Base-by-base conservation (phyloP, 805 yeast species). In the Candida nanaspora region DNA sequence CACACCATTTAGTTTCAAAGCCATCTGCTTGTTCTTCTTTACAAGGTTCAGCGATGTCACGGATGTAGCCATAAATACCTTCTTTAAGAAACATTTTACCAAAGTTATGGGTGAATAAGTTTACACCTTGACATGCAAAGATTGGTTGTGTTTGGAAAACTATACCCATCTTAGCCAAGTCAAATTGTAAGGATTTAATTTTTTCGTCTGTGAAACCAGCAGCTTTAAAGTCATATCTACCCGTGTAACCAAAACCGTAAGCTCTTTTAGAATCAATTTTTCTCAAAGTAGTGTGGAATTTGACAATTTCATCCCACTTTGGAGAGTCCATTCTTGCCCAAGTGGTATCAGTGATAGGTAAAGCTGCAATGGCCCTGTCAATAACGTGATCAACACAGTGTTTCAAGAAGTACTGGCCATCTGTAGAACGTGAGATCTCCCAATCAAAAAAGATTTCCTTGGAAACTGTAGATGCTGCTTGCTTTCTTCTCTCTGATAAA, bases 271-370 rank as follows among this genome's bases (percentile, higher is more conserved):
- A 80, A 52, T 61, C 70, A 26, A 63, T 53, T 9, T 54, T 61
- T 42, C 74, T 77, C 43, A 78, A 70, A 35, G 55, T 53, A n/a
- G 58, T 51, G 9, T 81, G 76, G 49, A 76, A 70, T 3, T 51
- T 53, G 41, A 57, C 61, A 10, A 82, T 81, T 53, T 74, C 76
- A 30, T 62, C 49, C 38, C 78, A 55, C 46, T 78, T 70, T n/a
- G 84, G 85, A 11, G 70, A 66, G 52, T 76, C 76, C 33, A 83
- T 78, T 52, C 79, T 82, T 19, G 79, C 62, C 85, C 85, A 78
- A 20, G 78, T 55, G 52, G 76, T 55, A 43, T 78, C 84, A 7
- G 82, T 70, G 42, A 73, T 71, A 11, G 82, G 82, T 0, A 81
- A 74, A 52, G 64, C 76, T 1, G 68, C 66, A 23, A 76, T 53